phyloP scores from a whole-genome alignment of 345 rosid species.

The Garcia nutans region DNA sequence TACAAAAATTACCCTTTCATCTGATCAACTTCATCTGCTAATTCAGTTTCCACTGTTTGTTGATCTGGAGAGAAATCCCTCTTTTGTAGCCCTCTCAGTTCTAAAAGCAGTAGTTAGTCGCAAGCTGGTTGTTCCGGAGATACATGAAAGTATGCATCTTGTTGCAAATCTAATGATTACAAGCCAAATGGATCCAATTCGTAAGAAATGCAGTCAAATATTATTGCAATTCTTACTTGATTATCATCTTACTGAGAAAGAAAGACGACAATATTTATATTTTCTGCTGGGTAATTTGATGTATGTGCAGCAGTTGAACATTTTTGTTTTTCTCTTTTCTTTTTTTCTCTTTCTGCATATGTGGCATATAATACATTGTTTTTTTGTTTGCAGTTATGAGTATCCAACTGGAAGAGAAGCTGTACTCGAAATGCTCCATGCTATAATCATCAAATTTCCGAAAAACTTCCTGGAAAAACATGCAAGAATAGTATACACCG shows the following conservation, averaged over 20 bases:
- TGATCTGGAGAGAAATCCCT: constrained; percentile 74
- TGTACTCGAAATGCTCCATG: constrained; percentile 81
- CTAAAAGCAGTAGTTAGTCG: constrained; percentile 73
- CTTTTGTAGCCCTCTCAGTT: constrained; percentile 65
- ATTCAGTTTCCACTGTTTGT: constrained; percentile 80
- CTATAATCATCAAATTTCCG: constrained; percentile 64
- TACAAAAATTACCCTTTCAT: constrained; percentile 56
- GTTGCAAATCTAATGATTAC: constrained; percentile 81
- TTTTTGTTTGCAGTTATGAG: constrained; percentile 58
- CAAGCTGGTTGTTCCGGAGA: constrained; percentile 80
- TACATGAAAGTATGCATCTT: constrained; percentile 63
- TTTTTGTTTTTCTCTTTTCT: not conserved
- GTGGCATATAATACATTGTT: constrained; percentile 7
- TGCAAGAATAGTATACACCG: constrained; percentile 47
- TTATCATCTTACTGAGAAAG: constrained; percentile 62
- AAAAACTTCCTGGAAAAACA: constrained; percentile 55
- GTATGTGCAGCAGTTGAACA: constrained; percentile 34
- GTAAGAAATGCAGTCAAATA: constrained; percentile 75
- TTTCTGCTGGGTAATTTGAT: constrained; percentile 64
- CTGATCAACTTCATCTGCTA: constrained; percentile 63
- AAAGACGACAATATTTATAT: constrained; percentile 62
- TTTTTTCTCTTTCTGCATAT: not conserved
- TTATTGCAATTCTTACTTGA: constrained; percentile 69
- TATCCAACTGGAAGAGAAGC: constrained; percentile 86
- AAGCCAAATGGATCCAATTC: constrained; percentile 66